phyloP scores from a whole-genome alignment of 768 basidiomycete species.

The Leucogyrophana mollusca region DNA sequence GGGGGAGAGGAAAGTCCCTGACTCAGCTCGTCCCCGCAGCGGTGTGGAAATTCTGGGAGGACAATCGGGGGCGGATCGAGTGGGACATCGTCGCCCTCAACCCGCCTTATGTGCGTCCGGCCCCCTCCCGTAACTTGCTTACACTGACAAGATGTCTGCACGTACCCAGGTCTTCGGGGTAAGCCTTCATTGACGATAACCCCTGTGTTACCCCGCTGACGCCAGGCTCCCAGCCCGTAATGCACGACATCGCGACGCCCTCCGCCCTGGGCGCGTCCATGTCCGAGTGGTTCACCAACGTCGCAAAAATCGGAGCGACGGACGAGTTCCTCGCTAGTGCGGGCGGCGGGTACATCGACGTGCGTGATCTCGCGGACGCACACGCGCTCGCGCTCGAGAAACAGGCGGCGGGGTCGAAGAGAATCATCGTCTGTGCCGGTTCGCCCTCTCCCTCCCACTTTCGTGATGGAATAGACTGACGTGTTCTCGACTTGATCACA shows the following conservation, averaged over 20 bases:
- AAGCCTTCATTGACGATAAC: not conserved
- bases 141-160: not conserved
- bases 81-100: conserved; percentile 41
- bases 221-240: conserved; percentile 32
- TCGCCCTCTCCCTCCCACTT: not conserved
- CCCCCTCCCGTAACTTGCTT: too few relatives aligned
- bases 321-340: conserved; percentile 21
- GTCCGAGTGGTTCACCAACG: conserved; percentile 29
- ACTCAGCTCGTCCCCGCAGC: conserved; percentile 25
- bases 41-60: conserved; percentile 48
- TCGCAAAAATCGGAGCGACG: conserved; percentile 22
- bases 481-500: conserved; percentile 3
- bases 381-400: conserved; percentile 53
- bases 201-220: too few relatives aligned
- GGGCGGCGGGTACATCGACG: conserved; percentile 43
- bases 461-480: too few relatives aligned
- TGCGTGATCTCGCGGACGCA: conserved; percentile 53
- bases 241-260: conserved; percentile 39
- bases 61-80: conserved; percentile 28
- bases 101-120: conserved; percentile 35
- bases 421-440: conserved; percentile 50
- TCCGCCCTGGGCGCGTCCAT: conserved; percentile 40
- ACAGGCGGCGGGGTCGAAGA: conserved; percentile 51
- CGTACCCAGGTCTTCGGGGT: conserved; percentile 27
- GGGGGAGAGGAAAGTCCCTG: not conserved